Percentiles rank a stretch among this genome's conserved stretches.
These are phyloP conservation scores for Eutrema salsugineum DNA, from an alignment of 441 rosid species.

Conservation along the genomic window DNA sequence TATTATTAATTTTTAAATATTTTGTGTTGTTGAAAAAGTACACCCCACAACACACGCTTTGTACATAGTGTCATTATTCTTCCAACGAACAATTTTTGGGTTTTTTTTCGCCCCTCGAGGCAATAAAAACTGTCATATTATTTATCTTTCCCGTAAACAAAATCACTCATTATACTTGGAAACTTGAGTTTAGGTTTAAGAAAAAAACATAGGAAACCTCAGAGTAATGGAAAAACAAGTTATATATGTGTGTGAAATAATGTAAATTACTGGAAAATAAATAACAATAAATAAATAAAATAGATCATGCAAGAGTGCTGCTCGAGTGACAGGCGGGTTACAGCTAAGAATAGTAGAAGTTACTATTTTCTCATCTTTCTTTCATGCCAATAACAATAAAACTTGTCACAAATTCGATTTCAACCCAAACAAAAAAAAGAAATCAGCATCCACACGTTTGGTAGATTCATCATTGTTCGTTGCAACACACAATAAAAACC, in stretches of 20 bases:
- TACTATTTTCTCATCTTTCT: slow-evolving; percentile 37
- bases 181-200: slow-evolving; percentile 12
- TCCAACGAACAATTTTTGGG: slow-evolving; percentile 29
- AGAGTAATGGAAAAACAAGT: slow-evolving; percentile 6
- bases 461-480: slow-evolving; percentile 38
- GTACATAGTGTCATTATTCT: slow-evolving; percentile 51
- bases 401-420: slow-evolving; percentile 44
- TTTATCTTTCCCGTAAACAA: slow-evolving; percentile 29
- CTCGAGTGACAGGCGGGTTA: slow-evolving; percentile 87
- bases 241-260: neutral
- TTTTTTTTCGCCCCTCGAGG: slow-evolving; percentile 25
- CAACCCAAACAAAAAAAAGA: neutral
- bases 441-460: slow-evolving; percentile 22
- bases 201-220: slow-evolving; percentile 1
- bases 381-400: slow-evolving; percentile 49
- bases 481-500: slow-evolving; percentile 29
- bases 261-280: neutral
- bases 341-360: slow-evolving; percentile 64
- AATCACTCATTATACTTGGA: slow-evolving; percentile 18
- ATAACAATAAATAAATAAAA: neutral
- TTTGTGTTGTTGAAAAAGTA: slow-evolving; percentile 22
- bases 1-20: neutral
- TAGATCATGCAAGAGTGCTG: slow-evolving; percentile 95
- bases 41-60: slow-evolving; percentile 47
- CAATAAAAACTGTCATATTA: slow-evolving; percentile 22